A percentile compares a stretch with the other conserved stretches of the same genome.
Conservation (phyloP, 164 flowering plant genomes). For the Liquidambar formosana region DNA sequence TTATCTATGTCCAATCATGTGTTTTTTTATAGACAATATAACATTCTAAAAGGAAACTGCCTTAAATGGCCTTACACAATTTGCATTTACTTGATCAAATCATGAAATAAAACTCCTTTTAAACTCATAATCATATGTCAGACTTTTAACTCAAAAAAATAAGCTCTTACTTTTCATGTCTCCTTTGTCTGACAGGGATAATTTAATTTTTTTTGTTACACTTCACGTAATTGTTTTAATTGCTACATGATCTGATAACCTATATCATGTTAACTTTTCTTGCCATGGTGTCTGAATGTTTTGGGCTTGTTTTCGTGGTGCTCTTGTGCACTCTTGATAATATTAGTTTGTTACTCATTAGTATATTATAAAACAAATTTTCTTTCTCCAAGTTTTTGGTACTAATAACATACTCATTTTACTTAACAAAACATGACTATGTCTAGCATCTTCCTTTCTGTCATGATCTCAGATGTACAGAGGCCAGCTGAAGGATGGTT, state of each 20-base stretch:
- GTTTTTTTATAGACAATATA: too few relatives aligned
- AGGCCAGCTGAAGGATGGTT: conserved; percentile 74
- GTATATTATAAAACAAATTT: too few relatives aligned
- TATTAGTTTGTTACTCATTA: too few relatives aligned
- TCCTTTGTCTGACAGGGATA: background rate
- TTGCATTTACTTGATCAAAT: too few relatives aligned
- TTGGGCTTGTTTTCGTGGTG: too few relatives aligned
- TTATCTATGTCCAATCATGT: background rate
- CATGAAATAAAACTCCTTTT: too few relatives aligned
- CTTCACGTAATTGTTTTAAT: background rate
- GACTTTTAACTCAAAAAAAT: too few relatives aligned
- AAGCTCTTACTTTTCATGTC: background rate
- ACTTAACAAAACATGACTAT: background rate
- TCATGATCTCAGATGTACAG: conserved; percentile 69
- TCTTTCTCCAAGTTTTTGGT: background rate
- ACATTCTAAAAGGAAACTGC: too few relatives aligned
- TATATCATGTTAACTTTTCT: background rate
- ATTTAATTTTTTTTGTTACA: background rate
- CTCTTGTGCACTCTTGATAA: too few relatives aligned
- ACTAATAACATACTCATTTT: background rate
- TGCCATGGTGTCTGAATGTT: background rate
- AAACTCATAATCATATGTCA: too few relatives aligned
- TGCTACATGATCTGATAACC: background rate
- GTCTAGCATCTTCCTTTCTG: conserved; percentile 5
- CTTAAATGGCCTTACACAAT: too few relatives aligned